These are phyloP conservation scores for Boletus sp. DNA, from an alignment of 1,284 basidiomycete genomes.

Conservation along the genomic window DNA sequence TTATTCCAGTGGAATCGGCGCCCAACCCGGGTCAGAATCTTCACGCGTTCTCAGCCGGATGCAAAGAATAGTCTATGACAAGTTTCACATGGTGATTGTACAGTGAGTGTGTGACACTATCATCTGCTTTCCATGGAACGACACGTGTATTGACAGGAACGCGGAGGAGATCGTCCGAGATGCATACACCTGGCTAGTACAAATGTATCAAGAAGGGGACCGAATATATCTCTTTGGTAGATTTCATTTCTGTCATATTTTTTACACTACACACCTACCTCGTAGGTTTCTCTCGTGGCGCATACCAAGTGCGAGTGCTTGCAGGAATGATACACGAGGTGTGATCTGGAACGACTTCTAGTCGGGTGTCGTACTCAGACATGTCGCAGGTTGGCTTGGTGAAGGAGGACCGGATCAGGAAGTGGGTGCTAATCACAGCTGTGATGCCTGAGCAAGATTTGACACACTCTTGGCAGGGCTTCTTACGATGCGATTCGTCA, in stretches of 20 bases:
- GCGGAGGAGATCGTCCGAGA: slow-evolving; percentile 35
- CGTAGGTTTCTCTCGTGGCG: slow-evolving; percentile 51
- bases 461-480: slow-evolving; percentile 35
- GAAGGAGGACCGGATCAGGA: slow-evolving; percentile 28
- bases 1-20: slow-evolving; percentile 46
- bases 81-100: slow-evolving; percentile 27
- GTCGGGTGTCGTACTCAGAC: too few species aligned
- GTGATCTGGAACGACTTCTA: too few species aligned
- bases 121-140: not conserved
- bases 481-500: slow-evolving; percentile 39
- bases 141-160: slow-evolving; percentile 17
- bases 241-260: not conserved
- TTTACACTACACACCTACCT: not conserved
- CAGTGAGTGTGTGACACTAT: slow-evolving; percentile 21
- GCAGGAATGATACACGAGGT: slow-evolving; percentile 49
- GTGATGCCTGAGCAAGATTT: not conserved
- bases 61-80: slow-evolving; percentile 23
- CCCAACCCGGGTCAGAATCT: slow-evolving; percentile 26
- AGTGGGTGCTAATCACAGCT: slow-evolving; percentile 22
- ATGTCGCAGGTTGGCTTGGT: slow-evolving; percentile 34
- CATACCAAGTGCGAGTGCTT: slow-evolving; percentile 48
- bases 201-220: slow-evolving; percentile 42
- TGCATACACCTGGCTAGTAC: slow-evolving; percentile 47
- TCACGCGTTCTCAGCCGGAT: slow-evolving; percentile 23
- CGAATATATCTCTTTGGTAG: slow-evolving; percentile 48